phyloP scores from a whole-genome alignment of 2,329 filamentous ascomycete species.

The Botrytis medusae region DNA sequence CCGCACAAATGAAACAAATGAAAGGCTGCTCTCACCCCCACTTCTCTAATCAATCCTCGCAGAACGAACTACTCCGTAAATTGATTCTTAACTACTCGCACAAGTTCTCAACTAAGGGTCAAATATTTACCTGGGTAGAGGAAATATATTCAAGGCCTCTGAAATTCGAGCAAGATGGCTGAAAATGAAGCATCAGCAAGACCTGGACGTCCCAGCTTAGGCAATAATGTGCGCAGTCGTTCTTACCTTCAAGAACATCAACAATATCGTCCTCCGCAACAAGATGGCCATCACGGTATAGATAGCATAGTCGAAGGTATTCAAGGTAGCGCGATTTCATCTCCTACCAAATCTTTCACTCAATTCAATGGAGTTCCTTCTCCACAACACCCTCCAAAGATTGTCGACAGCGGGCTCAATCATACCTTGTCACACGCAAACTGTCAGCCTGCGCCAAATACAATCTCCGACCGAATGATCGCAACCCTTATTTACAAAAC shows the following conservation, averaged over 20 bases:
- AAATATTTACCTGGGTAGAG: background rate
- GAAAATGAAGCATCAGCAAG: conserved; percentile 24
- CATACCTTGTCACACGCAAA: conserved; percentile 64
- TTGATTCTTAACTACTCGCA: background rate
- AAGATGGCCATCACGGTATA: conserved; percentile 58
- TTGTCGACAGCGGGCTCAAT: conserved; percentile 61
- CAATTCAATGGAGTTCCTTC: conserved; percentile 62
- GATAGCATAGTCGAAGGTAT: conserved; percentile 63
- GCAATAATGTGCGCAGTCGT: conserved; percentile 54
- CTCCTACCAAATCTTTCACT: conserved; percentile 45
- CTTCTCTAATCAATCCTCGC: conserved; percentile 2
- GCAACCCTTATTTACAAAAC: conserved; percentile 65
- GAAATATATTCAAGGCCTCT: background rate
- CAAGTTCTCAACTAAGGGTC: background rate
- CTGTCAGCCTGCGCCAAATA: conserved; percentile 55
- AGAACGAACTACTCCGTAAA: background rate
- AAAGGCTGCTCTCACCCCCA: background rate
- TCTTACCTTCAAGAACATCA: conserved; percentile 64
- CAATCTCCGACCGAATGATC: conserved; percentile 52
- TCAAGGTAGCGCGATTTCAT: conserved; percentile 42
- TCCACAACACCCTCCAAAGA: conserved; percentile 56
- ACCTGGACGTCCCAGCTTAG: conserved; percentile 35
- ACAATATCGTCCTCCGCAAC: conserved; percentile 57
- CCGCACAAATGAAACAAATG: conserved; percentile 2
- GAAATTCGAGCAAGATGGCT: background rate